These are phyloP conservation scores for Bacterosira constricta DNA, from an alignment of 108 stramenopile species.

Conservation along the genomic window DNA sequence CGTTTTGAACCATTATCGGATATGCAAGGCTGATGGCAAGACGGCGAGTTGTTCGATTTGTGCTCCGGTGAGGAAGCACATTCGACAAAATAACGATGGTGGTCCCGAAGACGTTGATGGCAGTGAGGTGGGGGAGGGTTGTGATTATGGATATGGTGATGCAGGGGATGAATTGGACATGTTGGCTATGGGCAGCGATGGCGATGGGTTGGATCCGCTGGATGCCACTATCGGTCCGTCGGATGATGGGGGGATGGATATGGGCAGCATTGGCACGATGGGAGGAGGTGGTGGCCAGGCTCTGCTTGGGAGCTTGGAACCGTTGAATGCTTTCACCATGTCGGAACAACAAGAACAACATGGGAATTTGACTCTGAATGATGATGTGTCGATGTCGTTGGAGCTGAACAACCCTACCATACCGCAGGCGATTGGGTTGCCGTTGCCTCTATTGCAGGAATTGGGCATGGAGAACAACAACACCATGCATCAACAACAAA, in stretches of 20 bases:
- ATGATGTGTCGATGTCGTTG: too few species aligned
- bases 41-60: constrained; percentile 75
- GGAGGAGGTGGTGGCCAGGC: not conserved
- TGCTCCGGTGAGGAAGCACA: constrained; percentile 74
- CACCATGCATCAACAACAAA: too few species aligned
- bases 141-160: not conserved
- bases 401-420: too few species aligned
- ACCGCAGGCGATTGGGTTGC: too few species aligned
- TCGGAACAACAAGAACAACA: not conserved
- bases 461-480: too few species aligned
- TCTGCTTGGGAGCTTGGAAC: not conserved
- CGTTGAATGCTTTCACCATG: not conserved
- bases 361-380: too few species aligned
- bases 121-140: constrained; percentile 18
- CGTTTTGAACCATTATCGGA: constrained; percentile 76
- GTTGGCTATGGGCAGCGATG: too few species aligned
- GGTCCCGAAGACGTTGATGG: constrained; percentile 27
- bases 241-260: too few species aligned
- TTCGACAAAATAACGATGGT: constrained; percentile 42
- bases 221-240: too few species aligned
- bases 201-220: too few species aligned
- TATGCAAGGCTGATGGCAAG: constrained; percentile 69
- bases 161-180: not conserved
- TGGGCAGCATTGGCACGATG: not conserved
- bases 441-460: too few species aligned